phyloP scores from a whole-genome alignment of 2,329 filamentous ascomycete species.

The Stagonosporopsis rhizophila region DNA sequence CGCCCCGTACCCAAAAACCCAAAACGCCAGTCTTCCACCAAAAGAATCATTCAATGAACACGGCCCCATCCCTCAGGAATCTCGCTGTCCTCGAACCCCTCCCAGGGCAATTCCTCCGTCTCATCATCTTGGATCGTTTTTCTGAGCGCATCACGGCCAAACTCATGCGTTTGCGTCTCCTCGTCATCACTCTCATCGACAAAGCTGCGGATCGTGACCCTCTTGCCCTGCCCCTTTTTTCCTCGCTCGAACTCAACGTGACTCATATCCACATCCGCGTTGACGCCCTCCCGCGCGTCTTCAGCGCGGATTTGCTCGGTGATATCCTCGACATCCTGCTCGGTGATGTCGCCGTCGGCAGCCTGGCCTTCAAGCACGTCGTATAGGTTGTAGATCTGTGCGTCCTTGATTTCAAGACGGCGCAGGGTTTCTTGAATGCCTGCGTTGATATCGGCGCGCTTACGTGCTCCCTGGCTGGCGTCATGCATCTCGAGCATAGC shows the following conservation, averaged over 20 bases:
- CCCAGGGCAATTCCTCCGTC: constrained; percentile 50
- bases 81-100: constrained; percentile 44
- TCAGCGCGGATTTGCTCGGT: constrained; percentile 52
- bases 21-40: constrained; percentile 1
- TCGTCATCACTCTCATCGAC: constrained; percentile 38
- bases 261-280: constrained; percentile 14
- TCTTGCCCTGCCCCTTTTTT: constrained; percentile 44
- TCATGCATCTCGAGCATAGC: constrained; percentile 69
- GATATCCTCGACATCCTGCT: constrained; percentile 53
- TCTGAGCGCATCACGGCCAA: constrained; percentile 17
- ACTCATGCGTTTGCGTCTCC: constrained; percentile 33
- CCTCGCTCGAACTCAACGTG: constrained; percentile 38
- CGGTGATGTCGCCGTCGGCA: constrained; percentile 62
- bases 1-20: background rate
- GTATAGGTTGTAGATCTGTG: constrained; percentile 82
- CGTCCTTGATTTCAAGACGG: constrained; percentile 74
- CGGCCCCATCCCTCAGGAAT: constrained; percentile 16
- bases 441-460: constrained; percentile 66
- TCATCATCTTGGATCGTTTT: constrained; percentile 26
- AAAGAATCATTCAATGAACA: background rate
- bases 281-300: constrained; percentile 27
- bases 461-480: constrained; percentile 64
- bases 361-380: constrained; percentile 81
- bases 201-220: constrained; percentile 48
- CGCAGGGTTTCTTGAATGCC: constrained; percentile 68